Conservation (phyloP, 169 alveolate species). For the Babesia sp. region DNA sequence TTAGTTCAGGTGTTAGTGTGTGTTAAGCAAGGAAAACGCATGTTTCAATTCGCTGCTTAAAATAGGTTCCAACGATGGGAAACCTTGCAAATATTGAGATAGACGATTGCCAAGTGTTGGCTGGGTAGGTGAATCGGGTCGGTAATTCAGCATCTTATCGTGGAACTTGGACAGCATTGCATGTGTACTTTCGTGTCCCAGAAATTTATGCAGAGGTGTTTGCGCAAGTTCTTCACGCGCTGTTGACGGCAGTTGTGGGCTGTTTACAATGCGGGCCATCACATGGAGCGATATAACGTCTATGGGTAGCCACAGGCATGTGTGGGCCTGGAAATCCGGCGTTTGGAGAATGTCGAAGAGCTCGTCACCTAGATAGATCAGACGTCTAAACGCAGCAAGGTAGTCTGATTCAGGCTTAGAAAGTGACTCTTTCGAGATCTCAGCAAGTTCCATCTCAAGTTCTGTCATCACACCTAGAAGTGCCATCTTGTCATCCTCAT, state of each 20-base stretch:
- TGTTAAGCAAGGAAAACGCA: conserved; percentile 5
- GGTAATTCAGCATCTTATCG: conserved; percentile 20
- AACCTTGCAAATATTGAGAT: conserved; percentile 8
- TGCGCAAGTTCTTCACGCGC: conserved; percentile 3
- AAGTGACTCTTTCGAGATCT: conserved; percentile 35
- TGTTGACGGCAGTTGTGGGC: not conserved
- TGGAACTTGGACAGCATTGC: conserved; percentile 33
- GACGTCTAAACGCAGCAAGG: conserved; percentile 42
- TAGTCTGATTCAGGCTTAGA: conserved; percentile 50
- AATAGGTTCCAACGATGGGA: not conserved
- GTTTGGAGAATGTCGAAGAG: conserved; percentile 3
- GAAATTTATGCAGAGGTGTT: not conserved
- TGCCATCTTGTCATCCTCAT: conserved; percentile 50
- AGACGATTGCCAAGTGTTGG: conserved; percentile 1
- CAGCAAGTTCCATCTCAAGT: conserved; percentile 64
- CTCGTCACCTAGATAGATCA: conserved; percentile 48
- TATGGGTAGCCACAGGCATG: conserved; percentile 23
- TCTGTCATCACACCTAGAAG: conserved; percentile 53
- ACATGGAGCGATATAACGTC: conserved; percentile 57
- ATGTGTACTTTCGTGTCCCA: conserved; percentile 24
- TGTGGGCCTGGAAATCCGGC: conserved; percentile 17
- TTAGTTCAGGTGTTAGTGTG: not conserved
- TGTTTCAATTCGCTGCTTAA: not conserved
- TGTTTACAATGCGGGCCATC: conserved; percentile 17
- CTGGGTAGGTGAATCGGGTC: not conserved